Evolutionary conservation across 2,329 filamentous ascomycete species (phyloP).

Genomic region (Cordyceps militaris): DNA sequence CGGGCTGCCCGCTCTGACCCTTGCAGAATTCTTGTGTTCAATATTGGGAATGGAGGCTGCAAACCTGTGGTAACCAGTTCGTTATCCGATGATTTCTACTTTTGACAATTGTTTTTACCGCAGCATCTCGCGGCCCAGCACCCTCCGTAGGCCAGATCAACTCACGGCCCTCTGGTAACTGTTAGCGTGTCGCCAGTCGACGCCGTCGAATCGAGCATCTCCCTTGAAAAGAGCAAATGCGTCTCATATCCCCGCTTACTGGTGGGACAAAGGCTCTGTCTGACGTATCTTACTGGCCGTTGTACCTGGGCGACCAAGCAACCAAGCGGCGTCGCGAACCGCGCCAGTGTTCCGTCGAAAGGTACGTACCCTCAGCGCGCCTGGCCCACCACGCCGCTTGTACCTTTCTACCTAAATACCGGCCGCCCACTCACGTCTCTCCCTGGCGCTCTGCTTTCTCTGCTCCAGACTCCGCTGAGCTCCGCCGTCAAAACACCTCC

Average conservation of each 20-base stretch:
- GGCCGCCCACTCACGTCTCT: conserved; percentile 5
- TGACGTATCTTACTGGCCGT: conserved; percentile 14
- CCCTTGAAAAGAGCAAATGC: conserved; percentile 6
- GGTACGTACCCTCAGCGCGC: conserved; percentile 13
- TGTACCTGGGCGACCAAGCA: conserved; percentile 26
- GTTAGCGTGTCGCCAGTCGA: too few species aligned
- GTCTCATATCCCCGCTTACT: conserved; percentile 13
- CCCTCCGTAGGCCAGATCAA: too few species aligned
- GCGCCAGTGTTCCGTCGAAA: conserved; percentile 18
- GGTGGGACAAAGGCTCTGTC: conserved; percentile 22
- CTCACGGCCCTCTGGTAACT: too few species aligned
- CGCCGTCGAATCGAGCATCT: too few species aligned
- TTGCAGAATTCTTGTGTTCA: not conserved
- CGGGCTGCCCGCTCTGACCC: conserved; percentile 6
- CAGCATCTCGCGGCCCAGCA: too few species aligned
- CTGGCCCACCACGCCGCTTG: not conserved
- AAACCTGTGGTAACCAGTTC: too few species aligned
- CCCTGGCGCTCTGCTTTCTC: conserved; percentile 3
- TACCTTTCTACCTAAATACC: not conserved
- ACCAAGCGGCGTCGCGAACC: conserved; percentile 20
- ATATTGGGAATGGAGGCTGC: not conserved
- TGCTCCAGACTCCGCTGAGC: conserved; percentile 11
- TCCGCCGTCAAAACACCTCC: conserved; percentile 18
- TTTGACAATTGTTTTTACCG: not conserved
- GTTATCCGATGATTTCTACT: too few species aligned